Percentiles rank a stretch among this genome's conserved stretches.
These are phyloP conservation scores for Aspergillus awamori DNA, from an alignment of 2,329 filamentous ascomycete genomes.

Conservation along the genomic window DNA sequence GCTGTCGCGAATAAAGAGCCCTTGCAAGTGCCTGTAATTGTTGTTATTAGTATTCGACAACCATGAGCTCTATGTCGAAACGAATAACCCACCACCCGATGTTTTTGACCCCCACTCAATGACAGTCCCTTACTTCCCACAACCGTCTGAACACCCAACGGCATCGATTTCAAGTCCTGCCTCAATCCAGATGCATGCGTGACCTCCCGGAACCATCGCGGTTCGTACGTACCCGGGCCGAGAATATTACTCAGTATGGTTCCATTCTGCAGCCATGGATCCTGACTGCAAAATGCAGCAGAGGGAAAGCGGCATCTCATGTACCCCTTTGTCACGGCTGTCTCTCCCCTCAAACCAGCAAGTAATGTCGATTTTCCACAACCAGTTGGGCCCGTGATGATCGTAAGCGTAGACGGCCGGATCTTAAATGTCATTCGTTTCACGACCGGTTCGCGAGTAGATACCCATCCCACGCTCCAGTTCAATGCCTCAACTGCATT, in stretches of 20 bases:
- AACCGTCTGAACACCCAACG: conserved; percentile 24
- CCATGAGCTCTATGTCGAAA: background rate
- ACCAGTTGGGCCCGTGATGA: conserved; percentile 32
- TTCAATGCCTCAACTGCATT: background rate
- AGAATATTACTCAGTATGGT: conserved; percentile 26
- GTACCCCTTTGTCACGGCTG: conserved; percentile 4
- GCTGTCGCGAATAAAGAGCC: conserved; percentile 35
- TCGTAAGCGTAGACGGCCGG: conserved; percentile 17
- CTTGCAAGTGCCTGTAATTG: conserved; percentile 30
- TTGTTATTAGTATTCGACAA: background rate
- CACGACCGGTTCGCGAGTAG: conserved; percentile 24
- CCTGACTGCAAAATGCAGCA: conserved; percentile 18
- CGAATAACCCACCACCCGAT: conserved; percentile 19
- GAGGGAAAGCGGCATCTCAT: conserved; percentile 1
- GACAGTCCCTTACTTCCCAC: conserved; percentile 28
- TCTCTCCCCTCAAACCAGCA: conserved; percentile 23
- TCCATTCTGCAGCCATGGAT: conserved; percentile 22
- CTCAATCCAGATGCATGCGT: conserved; percentile 27
- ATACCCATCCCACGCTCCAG: conserved; percentile 2
- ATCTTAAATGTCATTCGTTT: conserved; percentile 26
- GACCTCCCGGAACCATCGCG: conserved; percentile 31
- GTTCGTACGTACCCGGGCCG: conserved; percentile 21
- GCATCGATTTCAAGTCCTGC: conserved; percentile 26
- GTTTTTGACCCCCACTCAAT: conserved; percentile 34
- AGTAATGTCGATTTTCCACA: conserved; percentile 25